Evolutionary conservation across 306 rosid species (phyloP), one percentile per base, ranked within the genome.

Genomic region (Castanea sativa): DNA sequence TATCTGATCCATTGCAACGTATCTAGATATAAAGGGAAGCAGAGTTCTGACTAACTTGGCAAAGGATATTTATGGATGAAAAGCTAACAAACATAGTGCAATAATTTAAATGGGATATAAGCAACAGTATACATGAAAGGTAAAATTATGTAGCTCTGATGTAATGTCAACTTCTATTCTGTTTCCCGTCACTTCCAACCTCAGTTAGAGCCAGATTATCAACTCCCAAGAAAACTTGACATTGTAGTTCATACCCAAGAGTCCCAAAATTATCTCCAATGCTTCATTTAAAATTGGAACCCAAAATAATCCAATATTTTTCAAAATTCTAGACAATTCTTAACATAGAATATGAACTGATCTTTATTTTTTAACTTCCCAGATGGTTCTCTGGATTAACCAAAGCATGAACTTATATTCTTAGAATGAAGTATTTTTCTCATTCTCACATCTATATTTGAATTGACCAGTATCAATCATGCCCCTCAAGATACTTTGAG

Each of bases 1-100:
- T 16, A 15, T 90, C 80, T 63, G 87, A 64, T 80, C 99, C 99
- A 69, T 93, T 96, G 35, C 88, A 92, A 43, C 94, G 91, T 57
- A 96, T 41, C 99, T 96, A 51, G 29, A 87, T 21, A 41, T 21
- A 52, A 23, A 63, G 49, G 23, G 8, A 8, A 29, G 32, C 33
- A 67, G 7, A 30, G 53, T 49, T 21, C 55, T 56, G 19, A 60
- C 13, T 55, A 2, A 73, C 68, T 69, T 51, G 27, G 20, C 73
- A 73, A 20, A 35, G 25, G 45, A 30, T 19, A 49, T 38, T 14
- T n/a, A 72, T 49, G 13, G 38, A 52, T 45, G 35, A 43, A 72
- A n/a, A 72, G 38, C 21, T 15, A 67, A 7, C 25, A 18, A 32
- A 20, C 5, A 9, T 67, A 21, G 52, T 13, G 32, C 30, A 59